Base-by-base conservation (phyloP, 345 rosid species). In the Corymbia maculata region DNA sequence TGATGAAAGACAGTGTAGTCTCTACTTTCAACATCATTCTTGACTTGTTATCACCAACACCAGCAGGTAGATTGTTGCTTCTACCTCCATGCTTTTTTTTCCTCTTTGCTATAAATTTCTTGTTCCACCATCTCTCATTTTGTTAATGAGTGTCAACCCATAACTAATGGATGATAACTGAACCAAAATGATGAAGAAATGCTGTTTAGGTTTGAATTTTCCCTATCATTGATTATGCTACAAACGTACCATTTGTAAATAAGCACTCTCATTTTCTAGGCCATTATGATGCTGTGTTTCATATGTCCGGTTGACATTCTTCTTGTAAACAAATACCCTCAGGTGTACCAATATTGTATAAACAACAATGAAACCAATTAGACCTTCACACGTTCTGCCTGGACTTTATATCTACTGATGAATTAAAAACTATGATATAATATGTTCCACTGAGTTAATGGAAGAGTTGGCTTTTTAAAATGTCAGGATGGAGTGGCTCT, bases 401-500 rank as follows among this genome's bases (percentile, higher is more conserved):
- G 45, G 45, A 51, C 87, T 32, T 85, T 36, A 52, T 85, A 52
- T 57, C 61, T 36, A 42, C 49, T 42, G 84, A 42, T 21, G 49
- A 42, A 45, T 75, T 42, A 17, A 66, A 47, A 45, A 59, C 52
- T 57, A 45, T 59, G 22, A 92, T 85, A n/a, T 86, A 86, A 26
- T 45, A 22, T 87, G 51, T 84, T 50, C 45, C 4, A 0, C 49
- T 75, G 14, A 75, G 47, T 75, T 36, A 21, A 75, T 42, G 84
- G 42, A 42, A 49, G 84, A 75, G 10, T 75, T 80, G 42, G 52
- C 84, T 75, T 87, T 88, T 82, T 87, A 88, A 89, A 52, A 87
- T 68, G 91, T 89, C 94, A 98, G 99, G 98, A 98, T 91, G 99
- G 99, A 89, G 98, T 95, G 89, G 93, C 99, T 88, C 89, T 98